phyloP scores from a whole-genome alignment of 306 rosid species.

The Rubus parviflorus region DNA sequence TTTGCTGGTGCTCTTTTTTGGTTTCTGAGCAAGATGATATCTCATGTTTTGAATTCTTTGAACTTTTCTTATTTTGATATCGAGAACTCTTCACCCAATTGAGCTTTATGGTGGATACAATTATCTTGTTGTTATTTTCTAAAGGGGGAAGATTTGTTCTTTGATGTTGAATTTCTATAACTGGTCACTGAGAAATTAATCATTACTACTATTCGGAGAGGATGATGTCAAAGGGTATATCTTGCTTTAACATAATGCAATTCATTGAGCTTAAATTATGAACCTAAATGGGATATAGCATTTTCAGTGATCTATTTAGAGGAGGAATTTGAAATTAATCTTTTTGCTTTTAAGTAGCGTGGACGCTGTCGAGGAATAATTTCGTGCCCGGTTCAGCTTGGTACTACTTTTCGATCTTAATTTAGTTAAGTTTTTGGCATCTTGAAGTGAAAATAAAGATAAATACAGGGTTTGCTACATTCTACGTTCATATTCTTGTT shows the following conservation, averaged over 20 bases:
- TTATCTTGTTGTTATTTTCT: background rate
- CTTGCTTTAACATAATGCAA: background rate
- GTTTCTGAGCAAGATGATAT: background rate
- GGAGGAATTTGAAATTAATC: background rate
- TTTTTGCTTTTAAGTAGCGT: background rate
- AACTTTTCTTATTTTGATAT: background rate
- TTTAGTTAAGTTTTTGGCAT: no score
- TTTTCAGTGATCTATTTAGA: background rate
- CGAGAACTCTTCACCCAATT: background rate
- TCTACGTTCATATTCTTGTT: no score
- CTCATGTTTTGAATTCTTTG: no score
- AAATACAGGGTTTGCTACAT: background rate
- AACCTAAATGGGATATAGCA: background rate
- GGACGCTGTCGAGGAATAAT: background rate
- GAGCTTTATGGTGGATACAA: background rate
- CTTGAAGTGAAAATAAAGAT: background rate
- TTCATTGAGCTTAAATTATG: background rate
- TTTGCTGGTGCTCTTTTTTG: slow-evolving; percentile 5
- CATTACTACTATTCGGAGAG: background rate
- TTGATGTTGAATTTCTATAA: background rate
- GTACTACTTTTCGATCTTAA: background rate
- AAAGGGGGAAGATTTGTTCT: background rate
- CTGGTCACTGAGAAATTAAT: background rate
- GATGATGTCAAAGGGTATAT: no score
- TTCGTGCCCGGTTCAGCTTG: background rate